Conservation (phyloP, 768 basidiomycete genomes). For the Boletus sp. region DNA sequence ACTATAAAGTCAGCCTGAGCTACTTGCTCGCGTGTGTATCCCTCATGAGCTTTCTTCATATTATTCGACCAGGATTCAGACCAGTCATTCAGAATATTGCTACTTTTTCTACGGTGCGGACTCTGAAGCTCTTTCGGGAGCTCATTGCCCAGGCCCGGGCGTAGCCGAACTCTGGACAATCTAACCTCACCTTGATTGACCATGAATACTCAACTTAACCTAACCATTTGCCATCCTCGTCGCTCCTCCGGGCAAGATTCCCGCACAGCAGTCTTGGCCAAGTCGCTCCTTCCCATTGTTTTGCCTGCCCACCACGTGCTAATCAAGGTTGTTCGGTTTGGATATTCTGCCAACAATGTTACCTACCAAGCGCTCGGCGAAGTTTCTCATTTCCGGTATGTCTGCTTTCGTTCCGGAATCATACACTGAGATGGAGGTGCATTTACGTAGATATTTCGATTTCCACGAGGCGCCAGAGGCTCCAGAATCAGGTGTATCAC, state of each 20-base stretch:
- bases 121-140: no score
- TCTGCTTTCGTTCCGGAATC: neutral
- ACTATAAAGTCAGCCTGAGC: no score
- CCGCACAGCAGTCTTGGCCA: constrained; percentile 28
- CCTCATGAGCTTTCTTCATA: no score
- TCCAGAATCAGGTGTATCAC: constrained; percentile 32
- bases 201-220: constrained; percentile 22
- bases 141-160: no score
- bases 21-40: no score
- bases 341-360: constrained; percentile 69
- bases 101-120: no score
- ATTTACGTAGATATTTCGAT: constrained; percentile 60
- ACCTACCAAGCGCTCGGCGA: constrained; percentile 62
- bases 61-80: no score
- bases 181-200: neutral
- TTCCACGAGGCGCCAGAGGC: constrained; percentile 50
- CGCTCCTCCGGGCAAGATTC: constrained; percentile 33
- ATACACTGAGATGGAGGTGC: neutral
- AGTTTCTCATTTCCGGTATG: constrained; percentile 38
- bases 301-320: constrained; percentile 46
- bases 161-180: neutral
- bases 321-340: constrained; percentile 61
- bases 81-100: no score
- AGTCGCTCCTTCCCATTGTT: constrained; percentile 16
- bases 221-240: constrained; percentile 41